phyloP scores from a whole-genome alignment of 441 rosid species.

The Populus hybrid region DNA sequence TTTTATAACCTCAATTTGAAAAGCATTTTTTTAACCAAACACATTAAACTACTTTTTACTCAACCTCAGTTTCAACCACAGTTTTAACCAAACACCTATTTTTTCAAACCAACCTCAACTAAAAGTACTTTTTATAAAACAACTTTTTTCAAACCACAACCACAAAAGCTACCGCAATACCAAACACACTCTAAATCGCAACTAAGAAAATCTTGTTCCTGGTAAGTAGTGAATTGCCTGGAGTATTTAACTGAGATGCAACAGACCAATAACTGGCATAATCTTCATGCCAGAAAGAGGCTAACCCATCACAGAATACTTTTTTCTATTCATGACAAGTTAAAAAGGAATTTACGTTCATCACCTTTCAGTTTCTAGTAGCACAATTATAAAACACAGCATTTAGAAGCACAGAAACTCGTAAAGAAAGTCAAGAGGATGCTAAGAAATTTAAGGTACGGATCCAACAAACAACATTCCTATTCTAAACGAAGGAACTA shows the following conservation, averaged over 20 bases:
- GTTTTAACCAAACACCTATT: too few relatives aligned
- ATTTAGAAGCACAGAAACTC: neutral
- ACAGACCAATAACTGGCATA: neutral
- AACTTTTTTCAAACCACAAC: too few relatives aligned
- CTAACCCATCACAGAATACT: neutral
- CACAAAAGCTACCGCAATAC: too few relatives aligned
- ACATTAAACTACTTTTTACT: too few relatives aligned
- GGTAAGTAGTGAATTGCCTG: neutral
- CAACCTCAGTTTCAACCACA: too few relatives aligned
- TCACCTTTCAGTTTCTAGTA: neutral
- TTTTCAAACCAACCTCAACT: too few relatives aligned
- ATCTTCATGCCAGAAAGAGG: neutral
- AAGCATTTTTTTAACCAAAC: too few relatives aligned
- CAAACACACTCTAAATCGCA: too few relatives aligned
- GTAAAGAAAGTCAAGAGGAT: neutral
- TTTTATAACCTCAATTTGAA: too few relatives aligned
- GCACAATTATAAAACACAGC: neutral
- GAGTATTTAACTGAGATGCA: neutral
- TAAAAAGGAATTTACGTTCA: neutral
- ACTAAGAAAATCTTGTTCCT: neutral
- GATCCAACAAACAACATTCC: constrained; percentile 18
- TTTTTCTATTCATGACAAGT: neutral
- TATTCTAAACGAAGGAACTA: constrained; percentile 20
- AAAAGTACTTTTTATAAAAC: too few relatives aligned
- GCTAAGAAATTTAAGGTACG: neutral